Evolutionary conservation across 768 basidiomycete genomes (phyloP).

Genomic region (Serendipita sp.): DNA sequence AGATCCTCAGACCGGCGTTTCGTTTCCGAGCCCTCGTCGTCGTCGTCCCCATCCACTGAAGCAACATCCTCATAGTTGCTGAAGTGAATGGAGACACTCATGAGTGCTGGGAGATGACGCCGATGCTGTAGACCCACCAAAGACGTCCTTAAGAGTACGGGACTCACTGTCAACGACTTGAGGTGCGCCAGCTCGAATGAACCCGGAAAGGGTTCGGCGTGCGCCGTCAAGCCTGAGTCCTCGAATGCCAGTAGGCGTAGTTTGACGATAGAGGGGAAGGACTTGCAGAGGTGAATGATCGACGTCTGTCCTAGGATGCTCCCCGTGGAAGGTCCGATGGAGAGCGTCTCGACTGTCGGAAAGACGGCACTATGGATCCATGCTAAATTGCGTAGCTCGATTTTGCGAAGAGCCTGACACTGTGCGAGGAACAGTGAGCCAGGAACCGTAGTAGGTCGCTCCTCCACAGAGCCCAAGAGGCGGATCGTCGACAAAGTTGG

Average conservation of each 20-base stretch:
- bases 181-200: neutral
- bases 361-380: neutral
- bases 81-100: constrained; percentile 5
- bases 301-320: neutral
- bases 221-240: neutral
- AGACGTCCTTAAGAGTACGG: neutral
- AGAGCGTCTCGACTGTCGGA: neutral
- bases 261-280: neutral
- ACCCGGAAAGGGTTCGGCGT: neutral
- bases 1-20: neutral
- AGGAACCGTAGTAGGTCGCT: neutral
- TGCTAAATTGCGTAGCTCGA: constrained; percentile 1
- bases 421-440: neutral
- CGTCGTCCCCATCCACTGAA: neutral
- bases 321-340: neutral
- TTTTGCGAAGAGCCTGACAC: neutral
- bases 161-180: neutral
- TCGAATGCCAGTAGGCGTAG: constrained; percentile 3
- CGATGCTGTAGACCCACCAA: neutral
- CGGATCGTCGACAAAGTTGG: neutral
- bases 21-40: neutral
- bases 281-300: neutral
- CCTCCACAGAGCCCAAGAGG: neutral
- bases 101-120: constrained; percentile 3
- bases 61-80: neutral